Evolutionary conservation across 2,329 filamentous ascomycete genomes (phyloP), one percentile per base, ranked within the genome.

Genomic region (Leptographium radiaticola): DNA sequence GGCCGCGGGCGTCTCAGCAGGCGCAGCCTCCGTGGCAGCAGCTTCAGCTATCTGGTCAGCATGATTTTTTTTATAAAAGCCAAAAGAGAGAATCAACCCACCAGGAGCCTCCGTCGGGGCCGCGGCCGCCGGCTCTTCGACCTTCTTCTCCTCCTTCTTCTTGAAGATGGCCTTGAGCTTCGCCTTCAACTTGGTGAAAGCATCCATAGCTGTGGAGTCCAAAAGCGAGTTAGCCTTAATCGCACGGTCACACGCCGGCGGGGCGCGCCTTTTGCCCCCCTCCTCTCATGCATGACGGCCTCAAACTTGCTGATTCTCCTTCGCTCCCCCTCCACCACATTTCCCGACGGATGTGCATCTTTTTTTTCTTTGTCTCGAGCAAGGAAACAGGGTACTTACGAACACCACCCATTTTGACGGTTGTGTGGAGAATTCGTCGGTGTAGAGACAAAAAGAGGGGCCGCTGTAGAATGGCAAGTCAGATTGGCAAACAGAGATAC

Each of bases 81-180:
- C n/a, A n/a, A n/a, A n/a, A n/a, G n/a, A n/a, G n/a, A n/a, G n/a
- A n/a, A n/a, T n/a, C n/a, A n/a, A n/a, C 34, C 9, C 34, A 36
- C 34, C 34, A 36, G 34, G 33, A 10, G 46, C 33, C 33, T 49
- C 46, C n/a, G 46, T 25, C 8, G 46, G 33, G 20, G 18, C 31
- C 16, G 46, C 31, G 20, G 13, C 56, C 49, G 13, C 56, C 49
- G 59, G 38, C 3, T 61, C 56, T 57, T 59, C 43, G 43, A 39
- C 38, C 20, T 43, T 53, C 33, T 55, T 55, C 45, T 62, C 58
- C 44, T 39, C 52, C 67, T 70, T 74, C 66, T 73, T 75, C 67
- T 73, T 75, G 69, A 77, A 75, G 65, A 70, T 66, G 58, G 68
- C 67, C 71, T 74, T 75, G 63, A 80, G 63, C 73, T 77, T 79